phyloP scores from a whole-genome alignment of 768 basidiomycete species.

The Mycena vulgaris region DNA sequence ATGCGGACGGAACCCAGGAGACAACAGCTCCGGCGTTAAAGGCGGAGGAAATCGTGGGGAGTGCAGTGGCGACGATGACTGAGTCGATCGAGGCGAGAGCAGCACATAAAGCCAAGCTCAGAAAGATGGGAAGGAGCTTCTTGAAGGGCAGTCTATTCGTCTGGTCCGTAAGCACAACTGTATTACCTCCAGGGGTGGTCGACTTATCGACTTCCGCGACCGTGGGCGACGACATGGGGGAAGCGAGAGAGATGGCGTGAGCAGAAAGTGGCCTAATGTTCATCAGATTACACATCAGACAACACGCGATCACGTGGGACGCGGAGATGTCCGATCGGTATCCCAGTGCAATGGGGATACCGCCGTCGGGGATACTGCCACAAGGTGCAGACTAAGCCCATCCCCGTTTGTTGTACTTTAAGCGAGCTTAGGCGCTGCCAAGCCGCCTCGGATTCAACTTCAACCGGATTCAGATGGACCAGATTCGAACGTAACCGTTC shows the following conservation, averaged over 20 bases:
- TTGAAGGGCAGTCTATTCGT: slow-evolving; percentile 80
- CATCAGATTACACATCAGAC: no score
- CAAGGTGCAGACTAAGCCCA: no score
- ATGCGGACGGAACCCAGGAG: slow-evolving; percentile 83
- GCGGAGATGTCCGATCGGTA: no score
- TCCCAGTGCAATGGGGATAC: no score
- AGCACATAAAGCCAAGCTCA: slow-evolving; percentile 72
- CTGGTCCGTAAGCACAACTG: slow-evolving; percentile 72
- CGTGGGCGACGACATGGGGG: background rate
- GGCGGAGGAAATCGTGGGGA: slow-evolving; percentile 76
- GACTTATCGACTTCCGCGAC: background rate
- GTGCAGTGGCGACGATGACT: slow-evolving; percentile 80
- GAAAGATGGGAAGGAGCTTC: slow-evolving; percentile 74
- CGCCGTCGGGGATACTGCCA: no score
- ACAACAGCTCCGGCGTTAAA: slow-evolving; percentile 76
- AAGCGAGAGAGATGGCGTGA: background rate
- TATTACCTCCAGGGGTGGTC: background rate
- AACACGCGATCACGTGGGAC: no score
- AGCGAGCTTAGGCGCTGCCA: no score
- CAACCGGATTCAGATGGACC: no score
- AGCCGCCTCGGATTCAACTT: no score
- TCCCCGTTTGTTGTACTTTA: no score
- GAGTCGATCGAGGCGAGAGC: slow-evolving; percentile 77
- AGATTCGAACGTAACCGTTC: no score
- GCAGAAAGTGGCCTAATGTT: no score